A percentile compares a stretch with the other conserved stretches of the same genome.
Evolutionary conservation across 176 grass and related monocot species (phyloP).

Genomic region (Carex myosuroides): DNA sequence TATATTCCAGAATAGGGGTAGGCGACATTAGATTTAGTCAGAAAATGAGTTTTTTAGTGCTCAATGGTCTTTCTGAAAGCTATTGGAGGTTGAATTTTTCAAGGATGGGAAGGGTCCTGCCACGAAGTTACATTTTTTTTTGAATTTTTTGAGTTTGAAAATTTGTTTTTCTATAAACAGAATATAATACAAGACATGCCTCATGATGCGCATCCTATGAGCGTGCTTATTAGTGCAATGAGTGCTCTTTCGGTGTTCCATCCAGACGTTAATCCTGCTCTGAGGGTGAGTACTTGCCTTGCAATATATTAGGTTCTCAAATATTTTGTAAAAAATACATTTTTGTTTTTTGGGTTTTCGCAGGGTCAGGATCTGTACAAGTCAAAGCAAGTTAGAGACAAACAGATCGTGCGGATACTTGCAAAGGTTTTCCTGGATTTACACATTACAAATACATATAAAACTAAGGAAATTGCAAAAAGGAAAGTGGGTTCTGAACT

Average conservation of each 20-base stretch:
- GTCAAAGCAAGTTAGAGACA: too few species aligned
- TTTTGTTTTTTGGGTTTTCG: too few species aligned
- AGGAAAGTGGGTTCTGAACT: too few species aligned
- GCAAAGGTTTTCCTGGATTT: too few species aligned
- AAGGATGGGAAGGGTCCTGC: not conserved
- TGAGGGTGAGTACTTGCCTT: slow-evolving; percentile 37
- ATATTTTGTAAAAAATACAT: too few species aligned
- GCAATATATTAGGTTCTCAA: too few species aligned
- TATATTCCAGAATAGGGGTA: not conserved
- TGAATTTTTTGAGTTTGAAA: not conserved
- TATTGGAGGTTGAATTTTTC: not conserved
- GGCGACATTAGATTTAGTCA: not conserved
- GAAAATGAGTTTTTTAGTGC: not conserved
- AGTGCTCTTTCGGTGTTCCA: slow-evolving; percentile 53
- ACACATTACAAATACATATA: too few species aligned
- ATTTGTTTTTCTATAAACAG: slow-evolving; percentile 10
- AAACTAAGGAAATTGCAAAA: too few species aligned
- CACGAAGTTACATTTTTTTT: not conserved
- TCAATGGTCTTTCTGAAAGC: not conserved
- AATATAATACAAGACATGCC: slow-evolving; percentile 45
- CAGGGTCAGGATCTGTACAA: too few species aligned
- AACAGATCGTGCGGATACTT: too few species aligned
- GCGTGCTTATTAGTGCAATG: slow-evolving; percentile 42
- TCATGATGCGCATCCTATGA: slow-evolving; percentile 51
- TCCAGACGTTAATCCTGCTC: slow-evolving; percentile 50